These are phyloP conservation scores for Botrytis deweyae DNA, from an alignment of 2,329 filamentous ascomycete genomes.

Conservation along the genomic window DNA sequence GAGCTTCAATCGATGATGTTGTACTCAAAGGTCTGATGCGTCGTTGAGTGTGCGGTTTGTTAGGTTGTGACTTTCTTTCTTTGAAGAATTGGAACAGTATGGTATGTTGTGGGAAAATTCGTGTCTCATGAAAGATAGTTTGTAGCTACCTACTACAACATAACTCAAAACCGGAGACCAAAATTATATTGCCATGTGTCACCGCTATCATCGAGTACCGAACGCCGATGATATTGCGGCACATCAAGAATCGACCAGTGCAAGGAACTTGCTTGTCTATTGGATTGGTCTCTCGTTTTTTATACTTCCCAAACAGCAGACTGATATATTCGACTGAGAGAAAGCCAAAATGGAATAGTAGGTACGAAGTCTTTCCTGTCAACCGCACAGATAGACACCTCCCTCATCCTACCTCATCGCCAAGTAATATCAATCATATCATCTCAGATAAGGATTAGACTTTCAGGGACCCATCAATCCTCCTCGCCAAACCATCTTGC, in stretches of 20 bases:
- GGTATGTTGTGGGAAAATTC: neutral
- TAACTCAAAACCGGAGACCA: neutral
- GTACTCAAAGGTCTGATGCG: neutral
- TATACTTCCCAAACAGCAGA: neutral
- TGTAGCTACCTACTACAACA: neutral
- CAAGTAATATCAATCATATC: neutral
- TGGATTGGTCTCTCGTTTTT: neutral
- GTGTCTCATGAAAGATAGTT: neutral
- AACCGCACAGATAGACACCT: neutral
- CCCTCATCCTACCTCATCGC: neutral
- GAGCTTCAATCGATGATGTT: neutral
- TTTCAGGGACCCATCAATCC: constrained; percentile 5
- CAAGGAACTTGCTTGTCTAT: neutral
- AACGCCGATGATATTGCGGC: neutral
- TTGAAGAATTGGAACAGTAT: neutral
- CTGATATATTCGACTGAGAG: neutral
- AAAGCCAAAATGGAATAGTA: neutral
- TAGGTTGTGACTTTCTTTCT: rapidly evolving
- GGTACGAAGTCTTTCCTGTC: neutral
- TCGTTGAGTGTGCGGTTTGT: neutral
- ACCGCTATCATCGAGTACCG: constrained; percentile 10
- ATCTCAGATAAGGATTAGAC: constrained; percentile 6
- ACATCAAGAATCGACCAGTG: neutral
- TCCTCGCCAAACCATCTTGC: constrained; percentile 15
- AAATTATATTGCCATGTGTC: constrained; percentile 7